phyloP scores from a whole-genome alignment of 75 land plant species.

The Selaginella tamariscina region DNA sequence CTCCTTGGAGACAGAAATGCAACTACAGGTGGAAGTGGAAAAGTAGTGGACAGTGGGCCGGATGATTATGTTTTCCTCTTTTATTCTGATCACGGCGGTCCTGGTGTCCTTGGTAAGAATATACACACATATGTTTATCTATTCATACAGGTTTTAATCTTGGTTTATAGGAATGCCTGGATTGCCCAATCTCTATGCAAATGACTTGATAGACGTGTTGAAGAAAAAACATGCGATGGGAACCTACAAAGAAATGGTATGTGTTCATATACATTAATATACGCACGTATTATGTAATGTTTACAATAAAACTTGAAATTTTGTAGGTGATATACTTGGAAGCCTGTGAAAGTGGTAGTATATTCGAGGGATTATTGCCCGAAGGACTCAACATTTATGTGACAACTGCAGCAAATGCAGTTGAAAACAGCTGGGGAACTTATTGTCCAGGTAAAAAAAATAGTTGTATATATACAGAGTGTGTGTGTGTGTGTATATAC shows the following conservation, averaged over 20 bases:
- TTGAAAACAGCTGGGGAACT: constrained; percentile 84
- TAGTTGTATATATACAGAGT: no score
- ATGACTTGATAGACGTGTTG: constrained; percentile 53
- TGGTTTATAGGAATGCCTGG: constrained; percentile 63
- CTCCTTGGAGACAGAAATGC: constrained; percentile 54
- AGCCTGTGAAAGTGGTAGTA: constrained; percentile 96
- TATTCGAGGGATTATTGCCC: constrained; percentile 79
- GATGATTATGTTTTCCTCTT: constrained; percentile 66
- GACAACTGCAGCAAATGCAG: constrained; percentile 84
- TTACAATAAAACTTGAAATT: no score
- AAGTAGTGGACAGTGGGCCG: constrained; percentile 66
- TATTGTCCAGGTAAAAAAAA: no score
- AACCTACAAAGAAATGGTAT: constrained; percentile 72
- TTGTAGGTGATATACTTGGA: constrained; percentile 75
- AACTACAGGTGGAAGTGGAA: constrained; percentile 73
- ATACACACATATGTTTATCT: not conserved
- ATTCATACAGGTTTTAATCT: constrained; percentile 5
- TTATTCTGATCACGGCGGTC: constrained; percentile 91
- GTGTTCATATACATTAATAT: no score
- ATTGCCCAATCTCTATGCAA: constrained; percentile 46
- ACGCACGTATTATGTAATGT: no score
- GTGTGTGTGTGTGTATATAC: no score
- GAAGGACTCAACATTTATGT: constrained; percentile 65
- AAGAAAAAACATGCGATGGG: constrained; percentile 57
- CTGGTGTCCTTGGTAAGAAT: constrained; percentile 72